These are phyloP conservation scores for Salix arbutifolia DNA, from an alignment of 345 rosid genomes.

Conservation along the genomic window DNA sequence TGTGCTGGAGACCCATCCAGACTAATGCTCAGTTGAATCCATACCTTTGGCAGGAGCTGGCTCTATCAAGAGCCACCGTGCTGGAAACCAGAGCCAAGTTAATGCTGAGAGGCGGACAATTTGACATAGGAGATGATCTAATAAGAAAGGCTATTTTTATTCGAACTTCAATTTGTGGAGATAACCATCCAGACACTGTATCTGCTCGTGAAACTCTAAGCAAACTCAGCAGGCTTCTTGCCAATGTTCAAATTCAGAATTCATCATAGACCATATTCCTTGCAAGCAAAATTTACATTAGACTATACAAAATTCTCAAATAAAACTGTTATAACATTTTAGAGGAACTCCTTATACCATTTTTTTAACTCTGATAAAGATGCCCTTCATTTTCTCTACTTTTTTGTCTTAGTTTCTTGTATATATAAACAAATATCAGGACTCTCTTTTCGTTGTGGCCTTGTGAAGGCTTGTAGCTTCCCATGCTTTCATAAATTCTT, in stretches of 20 bases:
- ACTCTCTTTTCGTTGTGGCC: background rate
- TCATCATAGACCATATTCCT: slow-evolving; percentile 46
- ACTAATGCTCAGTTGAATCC: slow-evolving; percentile 88
- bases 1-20: slow-evolving; percentile 84
- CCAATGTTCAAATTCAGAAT: slow-evolving; percentile 62
- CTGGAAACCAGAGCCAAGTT: slow-evolving; percentile 89
- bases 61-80: slow-evolving; percentile 75
- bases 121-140: slow-evolving; percentile 78
- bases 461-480: no score
- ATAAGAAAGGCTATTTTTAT: slow-evolving; percentile 86
- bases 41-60: slow-evolving; percentile 87
- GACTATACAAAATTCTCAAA: slow-evolving; percentile 39
- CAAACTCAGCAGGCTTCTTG: slow-evolving; percentile 75
- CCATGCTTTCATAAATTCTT: background rate
- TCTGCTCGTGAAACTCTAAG: slow-evolving; percentile 78
- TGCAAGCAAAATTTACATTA: slow-evolving; percentile 39
- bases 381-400: background rate
- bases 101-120: slow-evolving; percentile 81
- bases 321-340: slow-evolving; percentile 34
- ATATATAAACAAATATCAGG: background rate
- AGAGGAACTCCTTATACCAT: slow-evolving; percentile 22
- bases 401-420: background rate
- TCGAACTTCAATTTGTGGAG: slow-evolving; percentile 83
- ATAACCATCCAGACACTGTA: slow-evolving; percentile 74
- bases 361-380: slow-evolving; percentile 13